These are phyloP conservation scores for Alternaria viburni DNA, from an alignment of 2,329 filamentous ascomycete species.

Conservation along the genomic window DNA sequence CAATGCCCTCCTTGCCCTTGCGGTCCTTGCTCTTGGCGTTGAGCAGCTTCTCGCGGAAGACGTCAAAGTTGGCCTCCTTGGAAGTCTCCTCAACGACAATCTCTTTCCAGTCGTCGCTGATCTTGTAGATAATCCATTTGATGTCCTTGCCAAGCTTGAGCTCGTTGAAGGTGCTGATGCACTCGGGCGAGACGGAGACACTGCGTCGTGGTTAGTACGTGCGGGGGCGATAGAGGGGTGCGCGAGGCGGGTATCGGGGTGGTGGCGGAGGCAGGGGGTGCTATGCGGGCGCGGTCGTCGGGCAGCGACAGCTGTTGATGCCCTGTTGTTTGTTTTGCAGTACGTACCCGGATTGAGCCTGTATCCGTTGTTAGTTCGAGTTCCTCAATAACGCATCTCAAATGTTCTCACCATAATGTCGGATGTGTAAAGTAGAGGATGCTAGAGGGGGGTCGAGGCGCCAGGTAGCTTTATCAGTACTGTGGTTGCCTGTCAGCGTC, in stretches of 20 bases:
- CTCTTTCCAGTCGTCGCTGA: constrained; percentile 81
- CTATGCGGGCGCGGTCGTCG: constrained; percentile 13
- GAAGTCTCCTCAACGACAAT: constrained; percentile 81
- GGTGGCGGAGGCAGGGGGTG: constrained; percentile 5
- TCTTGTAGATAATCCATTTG: constrained; percentile 89
- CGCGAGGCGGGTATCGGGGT: constrained; percentile 1
- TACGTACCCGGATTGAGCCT: constrained; percentile 56
- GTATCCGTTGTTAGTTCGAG: constrained; percentile 24
- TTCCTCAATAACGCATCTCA: not conserved
- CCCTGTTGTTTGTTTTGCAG: constrained; percentile 17
- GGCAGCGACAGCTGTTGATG: constrained; percentile 19
- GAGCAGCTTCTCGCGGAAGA: constrained; percentile 78
- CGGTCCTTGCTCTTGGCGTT: constrained; percentile 75
- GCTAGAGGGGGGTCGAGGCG: constrained; percentile 24
- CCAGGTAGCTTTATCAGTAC: constrained; percentile 43
- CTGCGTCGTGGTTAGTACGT: constrained; percentile 53
- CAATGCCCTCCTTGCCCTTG: constrained; percentile 62
- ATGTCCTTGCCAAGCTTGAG: constrained; percentile 79
- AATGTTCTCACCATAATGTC: constrained; percentile 44
- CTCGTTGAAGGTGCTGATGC: constrained; percentile 74
- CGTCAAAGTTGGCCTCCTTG: constrained; percentile 70
- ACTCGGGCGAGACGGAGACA: constrained; percentile 74
- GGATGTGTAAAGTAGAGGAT: constrained; percentile 28
- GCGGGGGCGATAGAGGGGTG: not conserved
- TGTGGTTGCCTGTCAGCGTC: constrained; percentile 47